Percentiles rank a stretch among this genome's conserved stretches.
phyloP scores from a whole-genome alignment of 1,284 basidiomycete species.

The Leccinum griseonigrum region DNA sequence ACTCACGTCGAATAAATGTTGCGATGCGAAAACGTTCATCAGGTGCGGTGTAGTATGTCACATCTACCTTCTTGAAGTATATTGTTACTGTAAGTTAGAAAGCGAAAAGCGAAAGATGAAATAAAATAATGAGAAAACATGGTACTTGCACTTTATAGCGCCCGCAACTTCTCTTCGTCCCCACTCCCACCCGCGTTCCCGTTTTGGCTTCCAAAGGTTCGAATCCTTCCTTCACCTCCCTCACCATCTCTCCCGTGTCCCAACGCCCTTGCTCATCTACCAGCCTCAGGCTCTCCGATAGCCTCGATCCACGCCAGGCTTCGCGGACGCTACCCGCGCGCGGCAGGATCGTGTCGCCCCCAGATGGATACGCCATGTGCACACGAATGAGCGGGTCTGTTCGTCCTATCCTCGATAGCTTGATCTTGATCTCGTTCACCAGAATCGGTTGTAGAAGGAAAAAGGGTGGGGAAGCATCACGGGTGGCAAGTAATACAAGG shows the following conservation, averaged over 20 bases:
- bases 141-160: not conserved
- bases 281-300: slow-evolving; percentile 39
- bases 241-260: not conserved
- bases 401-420: slow-evolving; percentile 47
- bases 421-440: slow-evolving; percentile 62
- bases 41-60: too few relatives aligned
- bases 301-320: slow-evolving; percentile 59
- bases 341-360: slow-evolving; percentile 68
- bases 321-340: slow-evolving; percentile 63
- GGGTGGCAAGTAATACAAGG: too few relatives aligned
- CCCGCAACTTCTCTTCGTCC: not conserved
- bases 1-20: too few relatives aligned
- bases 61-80: too few relatives aligned
- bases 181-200: not conserved
- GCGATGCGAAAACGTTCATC: not conserved
- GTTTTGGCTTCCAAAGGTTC: not conserved
- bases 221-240: not conserved
- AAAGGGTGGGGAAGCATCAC: not conserved
- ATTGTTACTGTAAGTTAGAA: not conserved
- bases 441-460: slow-evolving; percentile 53
- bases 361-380: slow-evolving; percentile 65
- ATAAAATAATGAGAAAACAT: slow-evolving; percentile 2
- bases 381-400: slow-evolving; percentile 69
- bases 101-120: not conserved
- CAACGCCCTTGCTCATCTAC: slow-evolving; percentile 35